Base-by-base conservation (phyloP, 805 yeast species). In the Spathaspora arborariae region DNA sequence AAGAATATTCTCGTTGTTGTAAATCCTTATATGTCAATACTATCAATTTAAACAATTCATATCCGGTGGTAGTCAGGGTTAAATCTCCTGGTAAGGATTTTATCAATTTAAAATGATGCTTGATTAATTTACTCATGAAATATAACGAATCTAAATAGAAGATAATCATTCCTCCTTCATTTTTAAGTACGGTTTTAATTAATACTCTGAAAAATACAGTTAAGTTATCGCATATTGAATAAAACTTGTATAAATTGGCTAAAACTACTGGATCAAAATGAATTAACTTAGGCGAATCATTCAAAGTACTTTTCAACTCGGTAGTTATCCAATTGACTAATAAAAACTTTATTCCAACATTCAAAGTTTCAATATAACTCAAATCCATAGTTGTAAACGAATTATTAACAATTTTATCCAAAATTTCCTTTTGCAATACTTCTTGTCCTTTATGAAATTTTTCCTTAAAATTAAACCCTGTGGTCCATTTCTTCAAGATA, bases 401-500 rank as follows among this genome's bases (percentile, higher is more conserved):
- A 27, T 59, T 54, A 4, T 55, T 47, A 8, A 63, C 52, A 1
- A 69, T 44, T 21, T 59, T 57, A 13, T 72, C 72, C 2, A 75
- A 53, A 1, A 72, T 59, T 34, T 49, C 70, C 34, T 35, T 45
- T 48, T 54, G 68, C 56, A 64, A 62, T 43, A 61, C 56, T 51
- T 54, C 55, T 58, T 52, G 70, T 22, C 65, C 75, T 50, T 63
- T 59, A 36, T 76, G 70, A 50, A 75, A 75, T 43, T 65, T 69
- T 11, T 55, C 58, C 16, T 58, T 55, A 39, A 63, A 65, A 44
- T 61, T 55, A 36, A 60, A 58, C 2, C 62, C 63, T 1, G 59
- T 51, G 1, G 64, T 56, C 73, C 82, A 72, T 48, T 77, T 78
- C 50, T 74, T 75, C 44, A 82, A 61, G 11, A 81, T 76, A 63